Evolutionary conservation across 768 basidiomycete genomes (phyloP).

Genomic region (Hygrophoropsis aurantiaca): DNA sequence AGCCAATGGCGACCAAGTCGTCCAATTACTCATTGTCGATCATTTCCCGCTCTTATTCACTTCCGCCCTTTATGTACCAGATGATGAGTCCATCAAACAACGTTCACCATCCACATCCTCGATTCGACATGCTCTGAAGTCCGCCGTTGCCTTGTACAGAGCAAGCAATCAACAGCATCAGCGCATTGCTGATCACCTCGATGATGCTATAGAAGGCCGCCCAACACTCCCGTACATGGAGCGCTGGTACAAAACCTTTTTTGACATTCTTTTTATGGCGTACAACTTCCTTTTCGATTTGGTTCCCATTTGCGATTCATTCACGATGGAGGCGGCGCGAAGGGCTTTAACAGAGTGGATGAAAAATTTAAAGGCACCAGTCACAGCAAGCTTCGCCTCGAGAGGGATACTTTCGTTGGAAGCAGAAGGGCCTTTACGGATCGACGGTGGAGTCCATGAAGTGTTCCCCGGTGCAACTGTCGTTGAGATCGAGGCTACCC

Average conservation of each 20-base stretch:
- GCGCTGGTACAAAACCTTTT: not conserved
- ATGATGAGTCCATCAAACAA: not conserved
- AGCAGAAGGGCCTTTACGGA: not conserved
- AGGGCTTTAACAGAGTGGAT: not conserved
- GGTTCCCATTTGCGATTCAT: not conserved
- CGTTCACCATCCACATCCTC: not conserved
- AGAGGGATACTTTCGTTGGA: not conserved
- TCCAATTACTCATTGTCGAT: not conserved
- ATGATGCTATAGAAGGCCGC: not conserved
- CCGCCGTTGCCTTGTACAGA: too few species aligned
- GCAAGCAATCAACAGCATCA: too few species aligned
- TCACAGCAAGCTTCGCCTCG: not conserved
- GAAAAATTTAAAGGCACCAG: not conserved
- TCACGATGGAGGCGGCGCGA: not conserved
- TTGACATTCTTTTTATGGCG: not conserved
- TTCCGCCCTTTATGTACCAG: not conserved
- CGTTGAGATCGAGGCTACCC: not conserved
- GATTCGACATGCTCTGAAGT: not conserved
- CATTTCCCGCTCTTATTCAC: constrained; percentile 3
- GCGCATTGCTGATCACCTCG: too few species aligned
- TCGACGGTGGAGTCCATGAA: not conserved
- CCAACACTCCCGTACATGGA: not conserved
- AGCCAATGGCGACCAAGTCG: not conserved
- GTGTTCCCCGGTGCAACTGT: not conserved
- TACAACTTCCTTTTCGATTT: not conserved